A percentile compares a stretch with the other conserved stretches of the same genome.
Evolutionary conservation across 331 rosid genomes (phyloP).

Genomic region (Stylosanthes scabra): DNA sequence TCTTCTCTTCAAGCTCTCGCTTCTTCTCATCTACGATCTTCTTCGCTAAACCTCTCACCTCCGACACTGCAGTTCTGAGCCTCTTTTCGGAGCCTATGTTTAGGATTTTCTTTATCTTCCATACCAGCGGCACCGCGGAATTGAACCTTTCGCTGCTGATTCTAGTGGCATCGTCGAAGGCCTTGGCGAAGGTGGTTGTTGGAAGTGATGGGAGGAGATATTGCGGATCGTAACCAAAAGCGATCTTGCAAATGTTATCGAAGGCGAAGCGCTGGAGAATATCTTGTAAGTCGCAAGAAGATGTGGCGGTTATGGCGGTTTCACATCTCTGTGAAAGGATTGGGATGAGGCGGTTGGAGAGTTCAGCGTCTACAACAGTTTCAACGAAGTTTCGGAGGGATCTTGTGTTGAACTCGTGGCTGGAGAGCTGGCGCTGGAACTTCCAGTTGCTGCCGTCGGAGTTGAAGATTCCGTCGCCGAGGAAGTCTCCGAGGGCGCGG

Average conservation of each 20-base stretch:
- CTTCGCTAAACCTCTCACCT: conserved; percentile 53
- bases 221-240: conserved; percentile 69
- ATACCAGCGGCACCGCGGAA: conserved; percentile 37
- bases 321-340: conserved; percentile 9
- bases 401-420: conserved; percentile 72
- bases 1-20: conserved; percentile 43
- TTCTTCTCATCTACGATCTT: conserved; percentile 61
- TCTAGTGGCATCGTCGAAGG: conserved; percentile 56
- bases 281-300: conserved; percentile 60
- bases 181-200: conserved; percentile 50
- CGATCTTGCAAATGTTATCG: conserved; percentile 70
- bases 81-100: conserved; percentile 53
- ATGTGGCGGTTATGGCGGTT: no score
- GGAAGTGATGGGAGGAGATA: conserved; percentile 64
- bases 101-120: conserved; percentile 59
- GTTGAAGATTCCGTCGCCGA: conserved; percentile 76
- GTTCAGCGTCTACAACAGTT: conserved; percentile 66
- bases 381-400: conserved; percentile 69
- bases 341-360: conserved; percentile 61
- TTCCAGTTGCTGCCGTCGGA: conserved; percentile 68
- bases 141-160: conserved; percentile 52
- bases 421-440: conserved; percentile 70
- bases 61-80: conserved; percentile 39
- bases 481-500: conserved; percentile 50
- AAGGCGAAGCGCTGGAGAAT: conserved; percentile 77